Evolutionary conservation across 2,329 filamentous ascomycete genomes (phyloP).

Genomic region (Phaeoacremonium minimum): DNA sequence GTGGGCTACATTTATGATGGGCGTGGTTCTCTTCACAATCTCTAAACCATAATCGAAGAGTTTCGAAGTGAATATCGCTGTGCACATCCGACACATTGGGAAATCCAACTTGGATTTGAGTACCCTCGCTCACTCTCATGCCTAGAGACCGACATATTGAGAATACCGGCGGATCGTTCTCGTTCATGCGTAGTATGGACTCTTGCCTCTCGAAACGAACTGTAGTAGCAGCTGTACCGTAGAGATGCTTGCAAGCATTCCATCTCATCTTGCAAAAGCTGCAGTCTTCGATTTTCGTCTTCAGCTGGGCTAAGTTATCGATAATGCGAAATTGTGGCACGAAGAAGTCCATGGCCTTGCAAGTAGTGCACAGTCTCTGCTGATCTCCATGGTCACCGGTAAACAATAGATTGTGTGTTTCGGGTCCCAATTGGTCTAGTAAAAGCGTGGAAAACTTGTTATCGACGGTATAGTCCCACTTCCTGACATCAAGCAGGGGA

Average conservation of each 20-base stretch:
- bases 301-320: background rate
- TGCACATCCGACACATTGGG: conserved; percentile 5
- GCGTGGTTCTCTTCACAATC: conserved; percentile 9
- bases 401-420: too few relatives aligned
- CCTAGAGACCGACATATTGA: conserved; percentile 1
- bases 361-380: background rate
- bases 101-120: conserved; percentile 12
- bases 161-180: background rate
- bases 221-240: background rate
- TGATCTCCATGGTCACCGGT: background rate
- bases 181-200: conserved; percentile 1
- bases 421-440: too few relatives aligned
- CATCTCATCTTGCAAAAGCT: conserved; percentile 1
- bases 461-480: background rate
- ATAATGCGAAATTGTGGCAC: background rate
- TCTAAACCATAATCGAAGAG: conserved; percentile 10
- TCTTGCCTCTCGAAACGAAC: background rate
- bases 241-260: background rate
- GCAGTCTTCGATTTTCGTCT: conserved; percentile 1
- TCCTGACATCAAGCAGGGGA: background rate
- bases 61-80: conserved; percentile 5
- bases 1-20: background rate
- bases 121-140: too few relatives aligned
- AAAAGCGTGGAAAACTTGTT: background rate
- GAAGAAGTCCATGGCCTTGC: background rate